Conservation (phyloP, 139 green algal genomes). For the Chlorella ohadii region DNA sequence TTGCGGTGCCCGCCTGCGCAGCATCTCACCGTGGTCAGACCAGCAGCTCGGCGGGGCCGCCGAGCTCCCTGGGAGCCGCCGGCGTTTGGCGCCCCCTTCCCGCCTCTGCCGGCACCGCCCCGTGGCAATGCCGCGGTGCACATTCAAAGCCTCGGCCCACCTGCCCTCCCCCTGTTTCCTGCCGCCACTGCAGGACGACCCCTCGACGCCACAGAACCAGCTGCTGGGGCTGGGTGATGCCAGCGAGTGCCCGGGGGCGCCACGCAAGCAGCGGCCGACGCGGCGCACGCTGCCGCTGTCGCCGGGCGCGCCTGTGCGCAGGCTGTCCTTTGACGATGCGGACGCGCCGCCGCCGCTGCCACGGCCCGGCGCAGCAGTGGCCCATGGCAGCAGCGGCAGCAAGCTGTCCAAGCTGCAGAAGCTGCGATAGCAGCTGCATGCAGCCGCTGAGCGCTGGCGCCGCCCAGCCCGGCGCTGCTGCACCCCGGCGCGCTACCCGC, state of each 20-base stretch:
- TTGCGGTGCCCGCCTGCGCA: too few relatives aligned
- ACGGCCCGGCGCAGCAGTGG: background rate
- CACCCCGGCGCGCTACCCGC: too few relatives aligned
- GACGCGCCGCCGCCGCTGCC: background rate
- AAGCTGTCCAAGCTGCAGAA: too few relatives aligned
- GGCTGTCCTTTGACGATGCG: constrained; percentile 29
- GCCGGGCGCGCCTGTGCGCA: constrained; percentile 24
- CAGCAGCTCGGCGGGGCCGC: too few relatives aligned
- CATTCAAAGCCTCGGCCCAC: background rate
- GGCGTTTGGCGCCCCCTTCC: too few relatives aligned
- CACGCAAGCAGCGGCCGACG: constrained; percentile 11
- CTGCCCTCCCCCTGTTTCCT: background rate
- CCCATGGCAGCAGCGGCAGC: background rate
- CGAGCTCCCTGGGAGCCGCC: too few relatives aligned
- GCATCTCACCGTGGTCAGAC: too few relatives aligned
- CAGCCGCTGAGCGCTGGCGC: too few relatives aligned
- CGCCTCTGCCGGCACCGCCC: too few relatives aligned
- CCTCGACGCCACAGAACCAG: constrained; percentile 6
- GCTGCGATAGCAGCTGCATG: too few relatives aligned
- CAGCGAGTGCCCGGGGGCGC: constrained; percentile 10
- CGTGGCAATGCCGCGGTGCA: too few relatives aligned
- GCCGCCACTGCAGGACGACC: background rate
- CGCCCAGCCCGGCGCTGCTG: too few relatives aligned
- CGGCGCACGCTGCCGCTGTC: background rate
- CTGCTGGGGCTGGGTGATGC: background rate